Evolutionary conservation across 1,284 basidiomycete genomes (phyloP), one percentile per base, ranked within the genome.

Genomic region (Lentinula novae-zelandiae): DNA sequence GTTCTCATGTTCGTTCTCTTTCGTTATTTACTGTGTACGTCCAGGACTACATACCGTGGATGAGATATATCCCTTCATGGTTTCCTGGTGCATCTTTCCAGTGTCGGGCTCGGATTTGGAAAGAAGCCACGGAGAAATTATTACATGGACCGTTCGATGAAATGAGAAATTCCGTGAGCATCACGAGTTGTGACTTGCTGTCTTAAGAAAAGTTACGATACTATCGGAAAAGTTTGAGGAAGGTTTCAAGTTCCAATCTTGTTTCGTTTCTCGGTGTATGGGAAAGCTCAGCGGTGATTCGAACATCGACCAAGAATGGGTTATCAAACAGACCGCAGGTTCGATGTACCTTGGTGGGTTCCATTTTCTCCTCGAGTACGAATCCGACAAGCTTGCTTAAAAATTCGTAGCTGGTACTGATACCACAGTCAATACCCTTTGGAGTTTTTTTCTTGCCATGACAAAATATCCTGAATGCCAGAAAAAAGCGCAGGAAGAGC

Each of bases 61-160:
- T 60, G 9, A 53, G 38, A 54, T 60, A 60, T 20, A 34, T 60
- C 2, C 58, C 58, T 27, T 40, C 51, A 12, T 60, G 52, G 52
- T 13, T 60, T n/a, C 58, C 58, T 36, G 58, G 58, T 38, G 51
- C 58, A 1, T 40, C 39, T 5, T 60, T 53, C 9, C n/a, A 60
- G 31, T 22, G 31, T 12, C 51, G 48, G 39, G 58, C 52, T 20
- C 51, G 39, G 13, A 5, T 38, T 20, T 60, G 52, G 52, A 39
- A 22, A n/a, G 22, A 48, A 22, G 9, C 34, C 42, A 46, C 31
- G 34, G 20, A 53, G n/a, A 20, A 52, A n/a, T 22, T 54, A 33
- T 46, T 53, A 2, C 10, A 60, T 17, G 52, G 42, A 3, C 58
- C 52, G 13, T 60, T 36, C 22, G n/a, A 44, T 39, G 15, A 10